phyloP scores from a whole-genome alignment of 2,329 filamentous ascomycete genomes.

The Venturia nashicola region DNA sequence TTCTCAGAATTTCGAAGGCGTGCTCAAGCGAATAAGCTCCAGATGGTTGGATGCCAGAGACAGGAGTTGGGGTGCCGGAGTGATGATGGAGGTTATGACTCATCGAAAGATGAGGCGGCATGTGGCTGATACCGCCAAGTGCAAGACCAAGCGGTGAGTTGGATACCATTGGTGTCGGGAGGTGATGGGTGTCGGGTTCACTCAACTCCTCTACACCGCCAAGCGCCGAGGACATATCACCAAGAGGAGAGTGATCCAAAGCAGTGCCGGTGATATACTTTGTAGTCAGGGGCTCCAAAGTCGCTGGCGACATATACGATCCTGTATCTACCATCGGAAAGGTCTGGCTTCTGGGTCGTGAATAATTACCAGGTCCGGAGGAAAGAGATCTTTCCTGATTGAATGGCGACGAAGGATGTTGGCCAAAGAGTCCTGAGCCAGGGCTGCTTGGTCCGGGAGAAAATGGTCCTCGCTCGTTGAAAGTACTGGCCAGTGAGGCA shows the following conservation, averaged over 20 bases:
- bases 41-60: slow-evolving; percentile 31
- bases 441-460: slow-evolving; percentile 63
- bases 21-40: slow-evolving; percentile 68
- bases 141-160: background rate
- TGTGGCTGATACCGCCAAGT: background rate
- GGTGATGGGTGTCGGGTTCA: slow-evolving; percentile 31
- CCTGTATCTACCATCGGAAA: slow-evolving; percentile 46
- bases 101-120: slow-evolving; percentile 10
- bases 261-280: slow-evolving; percentile 37
- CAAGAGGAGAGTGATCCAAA: slow-evolving; percentile 39
- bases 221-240: slow-evolving; percentile 26
- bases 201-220: slow-evolving; percentile 27
- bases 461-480: slow-evolving; percentile 55
- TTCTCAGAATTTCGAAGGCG: slow-evolving; percentile 67
- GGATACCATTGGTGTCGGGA: slow-evolving; percentile 27
- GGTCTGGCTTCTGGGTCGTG: slow-evolving; percentile 69
- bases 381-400: background rate
- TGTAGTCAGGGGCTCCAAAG: slow-evolving; percentile 42
- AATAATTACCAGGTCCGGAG: background rate
- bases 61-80: slow-evolving; percentile 14
- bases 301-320: slow-evolving; percentile 35
- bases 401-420: slow-evolving; percentile 53
- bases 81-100: slow-evolving; percentile 13
- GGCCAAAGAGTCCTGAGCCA: slow-evolving; percentile 59
- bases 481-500: slow-evolving; percentile 55